Evolutionary conservation across 352 stramenopile species (phyloP), one percentile per base, ranked within the genome.

Genomic region (Phytophthora rubi): DNA sequence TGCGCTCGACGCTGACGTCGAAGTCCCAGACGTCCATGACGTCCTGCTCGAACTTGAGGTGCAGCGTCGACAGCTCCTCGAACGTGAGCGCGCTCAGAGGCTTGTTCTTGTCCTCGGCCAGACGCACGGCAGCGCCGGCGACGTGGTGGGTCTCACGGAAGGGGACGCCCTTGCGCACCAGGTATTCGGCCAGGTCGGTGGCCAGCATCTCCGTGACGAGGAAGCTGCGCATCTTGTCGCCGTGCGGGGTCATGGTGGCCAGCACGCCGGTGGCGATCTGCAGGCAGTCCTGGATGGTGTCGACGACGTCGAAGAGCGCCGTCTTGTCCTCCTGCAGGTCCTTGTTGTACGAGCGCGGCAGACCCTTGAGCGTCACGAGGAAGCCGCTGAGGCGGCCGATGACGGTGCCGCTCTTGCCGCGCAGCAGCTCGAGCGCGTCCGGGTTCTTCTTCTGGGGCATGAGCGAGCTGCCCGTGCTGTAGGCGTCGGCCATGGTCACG

Each of bases 401-500:
- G 56, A 98, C 94, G 32, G 97, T 92, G 56, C 97, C 98, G 16
- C 90, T 96, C 86, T 99, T 99, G 66, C 97, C 98, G 52, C 98
- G 90, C 15, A 99, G 81, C 59, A 99, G 86, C 84, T 99, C 97
- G 23, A 99, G 85, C 9, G 97, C 98, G 81, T 99, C 98, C 0
- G 98, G 98, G 82, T 99, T 99, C 83, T 99, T 99, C 94, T 99
- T 99, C 83, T 99, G 98, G n/a, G 98, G 98, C 98, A 99, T 99
- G 53, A 99, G 86, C 18, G 90, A 98, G 75, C 92, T 99, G 65
- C 98, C 98, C 0, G 98, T 99, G 59, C 95, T 97, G 86, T 99
- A 99, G 7, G 97, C 97, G 73, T 99, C 97, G 48, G 96, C 95
- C 76, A 99, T 98, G 15, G 92, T 94, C 55, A 99, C 94, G 69